Evolutionary conservation across 2,329 filamentous ascomycete genomes (phyloP).

Genomic region (Arthroderma sp.): DNA sequence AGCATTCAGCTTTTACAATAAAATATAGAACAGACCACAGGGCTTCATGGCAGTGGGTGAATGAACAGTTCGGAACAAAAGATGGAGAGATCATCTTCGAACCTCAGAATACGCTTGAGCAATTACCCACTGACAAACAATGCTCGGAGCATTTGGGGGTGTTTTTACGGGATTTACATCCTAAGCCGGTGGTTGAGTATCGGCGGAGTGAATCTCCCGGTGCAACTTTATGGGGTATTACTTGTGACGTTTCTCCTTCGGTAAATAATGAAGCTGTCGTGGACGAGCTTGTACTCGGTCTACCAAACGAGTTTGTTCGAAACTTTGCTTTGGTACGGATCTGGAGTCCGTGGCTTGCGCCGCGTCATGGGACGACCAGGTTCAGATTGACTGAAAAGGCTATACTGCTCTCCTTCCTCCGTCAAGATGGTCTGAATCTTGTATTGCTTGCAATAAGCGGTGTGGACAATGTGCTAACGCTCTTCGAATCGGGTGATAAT

Average conservation of each 20-base stretch:
- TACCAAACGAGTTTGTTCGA: slow-evolving; percentile 50
- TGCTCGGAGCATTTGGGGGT: slow-evolving; percentile 14
- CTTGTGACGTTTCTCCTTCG: slow-evolving; percentile 47
- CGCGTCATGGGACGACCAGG: slow-evolving; percentile 59
- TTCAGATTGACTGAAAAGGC: slow-evolving; percentile 66
- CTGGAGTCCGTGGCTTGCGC: slow-evolving; percentile 75
- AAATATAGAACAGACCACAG: slow-evolving; percentile 28
- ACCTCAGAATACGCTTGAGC: slow-evolving; percentile 12
- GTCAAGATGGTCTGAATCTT: slow-evolving; percentile 56
- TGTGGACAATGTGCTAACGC: slow-evolving; percentile 53
- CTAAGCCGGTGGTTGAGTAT: slow-evolving; percentile 21
- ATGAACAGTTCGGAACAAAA: slow-evolving; percentile 24
- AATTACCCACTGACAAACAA: not conserved
- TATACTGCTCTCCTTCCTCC: slow-evolving; percentile 65
- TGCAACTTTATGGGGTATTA: slow-evolving; percentile 32
- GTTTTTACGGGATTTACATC: slow-evolving; percentile 24
- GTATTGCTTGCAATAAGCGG: slow-evolving; percentile 70
- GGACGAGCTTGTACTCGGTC: slow-evolving; percentile 46
- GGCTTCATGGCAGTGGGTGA: slow-evolving; percentile 33
- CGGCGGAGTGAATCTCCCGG: slow-evolving; percentile 29
- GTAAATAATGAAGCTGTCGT: slow-evolving; percentile 34
- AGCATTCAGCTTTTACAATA: slow-evolving; percentile 29
- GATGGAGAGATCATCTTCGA: slow-evolving; percentile 33
- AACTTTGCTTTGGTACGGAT: slow-evolving; percentile 74
- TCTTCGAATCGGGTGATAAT: slow-evolving; percentile 51